phyloP scores from a whole-genome alignment of 2,329 filamentous ascomycete genomes.

The Cladobotryum protrusum region DNA sequence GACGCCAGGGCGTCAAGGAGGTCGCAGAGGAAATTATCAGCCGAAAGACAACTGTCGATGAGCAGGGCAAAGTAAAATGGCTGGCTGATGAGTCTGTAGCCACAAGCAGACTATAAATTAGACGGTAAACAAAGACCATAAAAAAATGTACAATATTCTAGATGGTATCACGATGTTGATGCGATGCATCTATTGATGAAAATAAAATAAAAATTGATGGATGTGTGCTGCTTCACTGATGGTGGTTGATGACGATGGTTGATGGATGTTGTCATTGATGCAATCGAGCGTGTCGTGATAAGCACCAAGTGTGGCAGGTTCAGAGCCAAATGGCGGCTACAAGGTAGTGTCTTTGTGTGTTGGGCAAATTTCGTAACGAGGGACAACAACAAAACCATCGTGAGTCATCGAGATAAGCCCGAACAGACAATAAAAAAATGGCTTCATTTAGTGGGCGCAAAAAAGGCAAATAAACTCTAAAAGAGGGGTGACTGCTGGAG shows the following conservation, averaged over 20 bases:
- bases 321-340: too few species aligned
- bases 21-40: slow-evolving; percentile 63
- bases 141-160: neutral
- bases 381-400: slow-evolving; percentile 8
- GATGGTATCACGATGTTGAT: slow-evolving; percentile 1
- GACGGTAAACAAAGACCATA: neutral
- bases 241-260: neutral
- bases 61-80: slow-evolving; percentile 39
- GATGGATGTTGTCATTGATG: neutral
- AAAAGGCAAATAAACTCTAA: neutral
- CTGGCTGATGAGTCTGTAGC: slow-evolving; percentile 21
- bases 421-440: neutral
- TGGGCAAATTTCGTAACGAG: neutral
- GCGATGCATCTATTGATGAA: neutral
- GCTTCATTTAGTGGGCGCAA: slow-evolving; percentile 9
- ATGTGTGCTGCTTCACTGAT: neutral
- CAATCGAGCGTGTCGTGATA: neutral
- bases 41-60: slow-evolving; percentile 51
- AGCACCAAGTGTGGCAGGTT: neutral
- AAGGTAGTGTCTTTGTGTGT: neutral
- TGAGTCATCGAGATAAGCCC: slow-evolving; percentile 6
- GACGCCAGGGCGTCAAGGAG: slow-evolving; percentile 63
- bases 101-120: slow-evolving; percentile 27
- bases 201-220: neutral
- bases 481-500: slow-evolving; percentile 7